phyloP scores from a whole-genome alignment of 2,329 filamentous ascomycete species.

The Cladobotryum mycophilum region DNA sequence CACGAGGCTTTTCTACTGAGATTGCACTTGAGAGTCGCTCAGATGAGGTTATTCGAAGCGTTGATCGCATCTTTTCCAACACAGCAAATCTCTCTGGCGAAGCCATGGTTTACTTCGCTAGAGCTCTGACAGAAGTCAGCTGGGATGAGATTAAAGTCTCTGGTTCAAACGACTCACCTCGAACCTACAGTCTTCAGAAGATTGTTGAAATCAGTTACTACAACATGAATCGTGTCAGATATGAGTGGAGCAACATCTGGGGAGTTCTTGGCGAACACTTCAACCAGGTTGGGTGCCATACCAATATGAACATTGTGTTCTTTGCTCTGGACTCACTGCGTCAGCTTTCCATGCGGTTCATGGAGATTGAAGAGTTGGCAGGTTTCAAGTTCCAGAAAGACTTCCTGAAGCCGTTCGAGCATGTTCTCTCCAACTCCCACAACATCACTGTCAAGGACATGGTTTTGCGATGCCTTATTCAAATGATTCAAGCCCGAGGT shows the following conservation, averaged over 20 bases:
- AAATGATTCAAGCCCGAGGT: constrained; percentile 97
- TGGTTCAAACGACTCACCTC: constrained; percentile 87
- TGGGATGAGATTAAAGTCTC: constrained; percentile 99
- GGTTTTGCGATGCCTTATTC: constrained; percentile 89
- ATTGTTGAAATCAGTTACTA: constrained; percentile 98
- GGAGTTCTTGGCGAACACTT: constrained; percentile 96
- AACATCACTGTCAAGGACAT: constrained; percentile 95
- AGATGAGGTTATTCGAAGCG: constrained; percentile 84
- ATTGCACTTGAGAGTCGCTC: constrained; percentile 90
- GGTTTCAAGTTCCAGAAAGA: constrained; percentile 99
- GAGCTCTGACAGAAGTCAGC: constrained; percentile 87
- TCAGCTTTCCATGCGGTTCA: constrained; percentile 95
- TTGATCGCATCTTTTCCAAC: constrained; percentile 95
- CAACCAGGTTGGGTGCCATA: constrained; percentile 93
- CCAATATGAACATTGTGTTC: constrained; percentile 94
- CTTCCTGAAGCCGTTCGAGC: constrained; percentile 96
- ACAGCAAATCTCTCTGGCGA: constrained; percentile 90
- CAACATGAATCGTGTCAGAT: constrained; percentile 97
- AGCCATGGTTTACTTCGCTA: constrained; percentile 92
- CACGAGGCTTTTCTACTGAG: constrained; percentile 64
- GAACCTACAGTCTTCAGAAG: constrained; percentile 96
- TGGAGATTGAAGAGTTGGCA: constrained; percentile 95
- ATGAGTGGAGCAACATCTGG: constrained; percentile 98
- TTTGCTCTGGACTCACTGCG: constrained; percentile 93
- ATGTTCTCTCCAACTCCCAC: constrained; percentile 89